Percentiles rank a stretch among this genome's conserved stretches.
Conservation (phyloP, 1,284 basidiomycete genomes). For the Singerocomus inundabilis region DNA sequence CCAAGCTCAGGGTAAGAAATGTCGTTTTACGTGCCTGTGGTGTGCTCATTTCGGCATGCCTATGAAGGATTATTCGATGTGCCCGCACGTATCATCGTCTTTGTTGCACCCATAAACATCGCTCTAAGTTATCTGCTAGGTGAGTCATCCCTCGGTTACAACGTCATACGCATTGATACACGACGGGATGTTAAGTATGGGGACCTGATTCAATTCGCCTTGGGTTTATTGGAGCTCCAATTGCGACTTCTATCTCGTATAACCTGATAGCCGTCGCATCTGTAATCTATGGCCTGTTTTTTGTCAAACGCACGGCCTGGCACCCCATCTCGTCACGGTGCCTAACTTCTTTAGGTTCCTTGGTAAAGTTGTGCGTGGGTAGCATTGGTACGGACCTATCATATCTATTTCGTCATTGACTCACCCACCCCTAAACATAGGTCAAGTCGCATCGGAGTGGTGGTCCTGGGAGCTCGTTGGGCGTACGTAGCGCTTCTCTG, state of each 20-base stretch:
- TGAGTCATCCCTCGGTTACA: slow-evolving; percentile 25
- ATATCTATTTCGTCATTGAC: not conserved
- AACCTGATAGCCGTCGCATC: slow-evolving; percentile 77
- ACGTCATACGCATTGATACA: not conserved
- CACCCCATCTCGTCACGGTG: slow-evolving; percentile 68
- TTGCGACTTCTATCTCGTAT: slow-evolving; percentile 87
- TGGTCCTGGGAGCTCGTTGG: slow-evolving; percentile 44
- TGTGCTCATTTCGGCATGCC: slow-evolving; percentile 5
- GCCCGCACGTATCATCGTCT: slow-evolving; percentile 81
- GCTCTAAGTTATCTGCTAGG: slow-evolving; percentile 83
- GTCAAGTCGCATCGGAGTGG: slow-evolving; percentile 21
- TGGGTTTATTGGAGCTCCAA: slow-evolving; percentile 92
- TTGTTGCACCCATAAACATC: slow-evolving; percentile 86
- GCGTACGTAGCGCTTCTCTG: slow-evolving; percentile 36
- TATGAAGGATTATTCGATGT: slow-evolving; percentile 73
- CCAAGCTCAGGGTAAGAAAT: slow-evolving; percentile 71
- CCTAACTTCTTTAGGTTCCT: slow-evolving; percentile 71
- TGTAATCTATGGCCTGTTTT: slow-evolving; percentile 71
- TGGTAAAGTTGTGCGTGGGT: slow-evolving; percentile 74
- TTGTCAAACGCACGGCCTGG: slow-evolving; percentile 82
- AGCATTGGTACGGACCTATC: slow-evolving; percentile 54
- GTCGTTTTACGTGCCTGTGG: not conserved
- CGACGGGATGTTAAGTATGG: slow-evolving; percentile 58
- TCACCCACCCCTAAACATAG: slow-evolving; percentile 1
- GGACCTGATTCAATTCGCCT: slow-evolving; percentile 75